Percentiles rank a stretch among this genome's conserved stretches.
phyloP scores from a whole-genome alignment of 371 early-diverging fungal genomes.

The Apophysomyces ossiformis region DNA sequence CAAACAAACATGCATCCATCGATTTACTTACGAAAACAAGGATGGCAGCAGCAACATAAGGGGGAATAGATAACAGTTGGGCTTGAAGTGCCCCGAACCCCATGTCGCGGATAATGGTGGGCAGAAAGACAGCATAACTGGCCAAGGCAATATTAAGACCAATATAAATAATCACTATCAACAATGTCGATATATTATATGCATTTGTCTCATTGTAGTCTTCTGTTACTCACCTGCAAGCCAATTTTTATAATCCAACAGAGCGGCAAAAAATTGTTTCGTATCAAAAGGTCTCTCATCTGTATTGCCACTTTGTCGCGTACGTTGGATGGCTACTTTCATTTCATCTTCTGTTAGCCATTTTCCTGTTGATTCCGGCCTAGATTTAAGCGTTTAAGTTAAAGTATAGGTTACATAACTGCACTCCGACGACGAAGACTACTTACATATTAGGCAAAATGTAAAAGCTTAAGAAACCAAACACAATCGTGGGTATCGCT shows the following conservation, averaged over 20 bases:
- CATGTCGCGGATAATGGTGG: slow-evolving; percentile 46
- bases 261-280: slow-evolving; percentile 40
- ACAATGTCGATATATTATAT: background rate
- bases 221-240: slow-evolving; percentile 31
- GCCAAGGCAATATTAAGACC: slow-evolving; percentile 44
- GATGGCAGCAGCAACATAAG: slow-evolving; percentile 38
- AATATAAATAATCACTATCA: slow-evolving; percentile 46
- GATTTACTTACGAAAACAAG: slow-evolving; percentile 39
- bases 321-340: slow-evolving; percentile 38
- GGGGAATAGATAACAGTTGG: slow-evolving; percentile 45
- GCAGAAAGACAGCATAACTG: slow-evolving; percentile 45
- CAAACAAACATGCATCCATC: background rate
- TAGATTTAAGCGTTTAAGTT: background rate
- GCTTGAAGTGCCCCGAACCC: slow-evolving; percentile 39
- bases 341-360: slow-evolving; percentile 48
- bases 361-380: slow-evolving; percentile 34
- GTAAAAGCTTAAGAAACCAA: slow-evolving; percentile 47
- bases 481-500: slow-evolving; percentile 57
- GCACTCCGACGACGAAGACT: background rate
- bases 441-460: slow-evolving; percentile 39
- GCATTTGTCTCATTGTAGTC: background rate
- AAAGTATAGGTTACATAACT: no score
- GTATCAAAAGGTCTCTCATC: slow-evolving; percentile 38
- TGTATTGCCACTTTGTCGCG: slow-evolving; percentile 31
- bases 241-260: slow-evolving; percentile 44